Percentiles rank a stretch among this genome's conserved stretches.
Evolutionary conservation across 2,329 filamentous ascomycete genomes (phyloP).

Genomic region (Cryphonectria nitschkei): DNA sequence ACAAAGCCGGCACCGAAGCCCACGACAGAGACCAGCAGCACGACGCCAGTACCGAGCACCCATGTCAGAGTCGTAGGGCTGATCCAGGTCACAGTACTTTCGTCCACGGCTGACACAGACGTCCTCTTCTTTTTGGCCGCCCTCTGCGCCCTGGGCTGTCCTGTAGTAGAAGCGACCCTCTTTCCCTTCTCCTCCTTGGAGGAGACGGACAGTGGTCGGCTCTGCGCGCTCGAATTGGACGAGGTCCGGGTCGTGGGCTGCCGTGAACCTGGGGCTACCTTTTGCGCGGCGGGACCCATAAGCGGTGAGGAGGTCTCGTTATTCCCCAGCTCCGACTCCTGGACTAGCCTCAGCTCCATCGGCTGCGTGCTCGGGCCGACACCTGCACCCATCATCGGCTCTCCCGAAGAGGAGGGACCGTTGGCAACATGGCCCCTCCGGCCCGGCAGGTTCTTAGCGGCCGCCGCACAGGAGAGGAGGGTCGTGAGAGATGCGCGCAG

Average conservation of each 20-base stretch:
- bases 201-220: constrained; percentile 34
- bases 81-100: constrained; percentile 46
- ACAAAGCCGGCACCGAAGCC: constrained; percentile 72
- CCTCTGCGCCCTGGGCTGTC: constrained; percentile 44
- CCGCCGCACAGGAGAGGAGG: constrained; percentile 90
- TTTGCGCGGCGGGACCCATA: constrained; percentile 33
- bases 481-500: constrained; percentile 93
- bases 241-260: constrained; percentile 32
- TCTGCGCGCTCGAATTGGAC: constrained; percentile 38
- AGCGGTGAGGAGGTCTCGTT: constrained; percentile 36
- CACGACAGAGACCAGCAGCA: constrained; percentile 69
- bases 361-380: constrained; percentile 55
- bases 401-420: constrained; percentile 39
- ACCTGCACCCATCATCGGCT: constrained; percentile 40
- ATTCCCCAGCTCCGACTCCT: constrained; percentile 62
- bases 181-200: constrained; percentile 52
- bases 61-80: constrained; percentile 66
- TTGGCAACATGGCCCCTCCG: constrained; percentile 46
- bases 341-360: constrained; percentile 62
- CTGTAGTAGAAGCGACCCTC: constrained; percentile 43
- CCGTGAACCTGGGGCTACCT: constrained; percentile 24
- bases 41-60: constrained; percentile 68
- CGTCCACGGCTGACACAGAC: constrained; percentile 41
- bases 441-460: constrained; percentile 81
- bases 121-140: constrained; percentile 65